A percentile compares a stretch with the other conserved stretches of the same genome.
Conservation (phyloP, 2,329 filamentous ascomycete genomes). For the Sporothrix brasiliensis region DNA sequence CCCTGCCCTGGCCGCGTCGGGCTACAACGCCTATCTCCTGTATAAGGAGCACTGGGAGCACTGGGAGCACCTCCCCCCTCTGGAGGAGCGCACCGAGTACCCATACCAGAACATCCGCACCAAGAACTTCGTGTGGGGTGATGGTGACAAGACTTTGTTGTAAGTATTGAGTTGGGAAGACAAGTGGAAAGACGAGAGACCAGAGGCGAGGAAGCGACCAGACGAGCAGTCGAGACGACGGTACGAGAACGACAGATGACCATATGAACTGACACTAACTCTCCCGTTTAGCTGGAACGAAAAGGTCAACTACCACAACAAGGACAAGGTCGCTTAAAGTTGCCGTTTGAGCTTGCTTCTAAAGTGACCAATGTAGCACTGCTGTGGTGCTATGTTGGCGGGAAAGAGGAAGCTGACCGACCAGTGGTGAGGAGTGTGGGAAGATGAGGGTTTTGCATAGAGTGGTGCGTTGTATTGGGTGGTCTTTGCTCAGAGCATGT, state of each 20-base stretch:
- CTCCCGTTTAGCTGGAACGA: conserved; percentile 78
- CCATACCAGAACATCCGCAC: conserved; percentile 96
- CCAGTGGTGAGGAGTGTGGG: neutral
- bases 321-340: conserved; percentile 64
- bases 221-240: neutral
- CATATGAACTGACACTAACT: conserved; percentile 18
- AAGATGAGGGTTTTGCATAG: conserved; percentile 15
- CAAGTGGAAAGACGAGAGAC: neutral
- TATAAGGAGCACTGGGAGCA: conserved; percentile 99
- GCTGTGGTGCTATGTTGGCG: conserved; percentile 13
- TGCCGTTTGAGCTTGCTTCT: neutral
- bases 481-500: neutral
- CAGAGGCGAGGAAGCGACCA: neutral
- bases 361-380: neutral
- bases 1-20: conserved; percentile 71
- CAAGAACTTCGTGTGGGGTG: conserved; percentile 94
- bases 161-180: conserved; percentile 30
- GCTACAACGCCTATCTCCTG: conserved; percentile 83
- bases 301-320: conserved; percentile 95
- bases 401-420: neutral
- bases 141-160: conserved; percentile 76
- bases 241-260: too few species aligned
- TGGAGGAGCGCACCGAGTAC: conserved; percentile 92
- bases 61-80: conserved; percentile 78
- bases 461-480: neutral